phyloP scores from a whole-genome alignment of 2,329 filamentous ascomycete species.

The Lasiodiplodia theobromae region DNA sequence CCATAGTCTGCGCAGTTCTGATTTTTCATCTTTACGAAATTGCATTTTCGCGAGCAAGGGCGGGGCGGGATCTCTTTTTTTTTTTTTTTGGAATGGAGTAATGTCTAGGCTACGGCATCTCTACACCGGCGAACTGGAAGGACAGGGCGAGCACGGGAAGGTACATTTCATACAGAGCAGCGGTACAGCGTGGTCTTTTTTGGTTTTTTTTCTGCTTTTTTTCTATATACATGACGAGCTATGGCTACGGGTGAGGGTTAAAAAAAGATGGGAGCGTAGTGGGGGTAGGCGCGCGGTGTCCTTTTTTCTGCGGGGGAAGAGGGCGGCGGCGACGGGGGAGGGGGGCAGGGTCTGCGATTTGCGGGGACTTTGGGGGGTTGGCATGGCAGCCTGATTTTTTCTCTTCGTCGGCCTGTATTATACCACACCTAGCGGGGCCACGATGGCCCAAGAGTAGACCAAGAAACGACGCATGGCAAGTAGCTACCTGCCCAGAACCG shows the following conservation, averaged over 20 bases:
- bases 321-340: not conserved
- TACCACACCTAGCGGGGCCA: constrained; percentile 10
- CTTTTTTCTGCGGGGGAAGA: constrained; percentile 7
- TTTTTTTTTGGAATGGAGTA: constrained; percentile 23
- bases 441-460: not conserved
- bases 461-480: not conserved
- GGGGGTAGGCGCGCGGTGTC: constrained; percentile 10
- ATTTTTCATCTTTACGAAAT: constrained; percentile 13
- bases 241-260: constrained; percentile 6
- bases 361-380: constrained; percentile 1
- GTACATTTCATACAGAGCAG: constrained; percentile 5
- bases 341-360: not conserved
- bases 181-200: constrained; percentile 14
- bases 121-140: constrained; percentile 15
- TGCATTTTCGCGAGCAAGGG: constrained; percentile 22
- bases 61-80: not conserved
- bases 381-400: constrained; percentile 8
- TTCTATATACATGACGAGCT: constrained; percentile 10
- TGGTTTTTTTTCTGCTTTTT: not conserved
- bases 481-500: not conserved
- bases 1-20: constrained; percentile 2
- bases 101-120: constrained; percentile 24
- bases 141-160: constrained; percentile 7
- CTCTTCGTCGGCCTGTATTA: constrained; percentile 22
- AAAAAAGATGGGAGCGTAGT: constrained; percentile 1